A percentile compares a stretch with the other conserved stretches of the same genome.
phyloP scores from a whole-genome alignment of 352 stramenopile genomes.

The Elongisporangium anandrum region DNA sequence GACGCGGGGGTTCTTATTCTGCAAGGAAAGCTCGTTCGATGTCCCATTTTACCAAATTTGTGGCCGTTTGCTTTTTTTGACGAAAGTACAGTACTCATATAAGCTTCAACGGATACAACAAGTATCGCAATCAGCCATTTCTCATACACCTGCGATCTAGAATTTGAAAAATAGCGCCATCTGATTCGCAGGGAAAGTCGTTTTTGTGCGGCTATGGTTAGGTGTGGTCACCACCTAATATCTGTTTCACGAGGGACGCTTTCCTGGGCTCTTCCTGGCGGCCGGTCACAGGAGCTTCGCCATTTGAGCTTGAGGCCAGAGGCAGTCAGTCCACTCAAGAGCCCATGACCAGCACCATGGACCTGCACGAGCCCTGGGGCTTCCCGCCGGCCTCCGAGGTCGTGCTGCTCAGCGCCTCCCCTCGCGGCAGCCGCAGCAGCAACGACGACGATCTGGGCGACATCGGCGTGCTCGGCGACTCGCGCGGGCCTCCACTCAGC shows the following conservation, averaged over 20 bases:
- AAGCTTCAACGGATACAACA: neutral
- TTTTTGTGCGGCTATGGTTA: neutral
- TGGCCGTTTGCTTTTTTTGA: neutral
- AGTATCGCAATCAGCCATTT: neutral
- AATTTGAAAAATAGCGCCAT: neutral
- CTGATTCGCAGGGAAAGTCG: neutral
- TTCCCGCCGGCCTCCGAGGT: constrained; percentile 17
- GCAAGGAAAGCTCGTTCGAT: neutral
- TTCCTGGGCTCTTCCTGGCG: neutral
- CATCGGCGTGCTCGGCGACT: constrained; percentile 6
- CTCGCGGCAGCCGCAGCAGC: constrained; percentile 18
- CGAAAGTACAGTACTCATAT: neutral
- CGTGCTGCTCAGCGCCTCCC: constrained; percentile 19
- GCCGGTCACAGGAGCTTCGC: neutral
- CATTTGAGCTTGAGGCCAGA: neutral
- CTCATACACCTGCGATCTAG: neutral
- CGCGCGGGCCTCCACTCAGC: neutral
- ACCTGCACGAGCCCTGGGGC: neutral
- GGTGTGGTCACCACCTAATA: neutral
- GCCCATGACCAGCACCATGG: neutral
- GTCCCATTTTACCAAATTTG: neutral
- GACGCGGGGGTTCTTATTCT: neutral
- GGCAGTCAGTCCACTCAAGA: neutral
- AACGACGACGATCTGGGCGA: constrained; percentile 3
- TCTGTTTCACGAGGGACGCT: neutral